These are phyloP conservation scores for Amanita rimosa DNA, from an alignment of 768 basidiomycete species.

Conservation along the genomic window DNA sequence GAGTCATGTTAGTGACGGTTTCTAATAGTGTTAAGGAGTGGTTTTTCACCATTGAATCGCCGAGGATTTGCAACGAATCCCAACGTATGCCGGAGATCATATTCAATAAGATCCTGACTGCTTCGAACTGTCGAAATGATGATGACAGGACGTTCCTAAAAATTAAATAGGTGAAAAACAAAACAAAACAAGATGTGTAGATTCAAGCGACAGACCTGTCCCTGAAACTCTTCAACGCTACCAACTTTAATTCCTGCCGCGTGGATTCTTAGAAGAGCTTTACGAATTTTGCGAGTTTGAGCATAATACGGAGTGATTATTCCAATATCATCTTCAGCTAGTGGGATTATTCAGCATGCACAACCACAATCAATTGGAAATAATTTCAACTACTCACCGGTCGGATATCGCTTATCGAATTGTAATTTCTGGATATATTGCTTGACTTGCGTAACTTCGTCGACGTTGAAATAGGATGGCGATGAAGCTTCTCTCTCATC, in stretches of 20 bases:
- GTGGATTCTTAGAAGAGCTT: slow-evolving; percentile 11
- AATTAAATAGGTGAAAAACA: too few relatives aligned
- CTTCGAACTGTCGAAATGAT: slow-evolving; percentile 51
- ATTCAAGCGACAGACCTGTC: slow-evolving; percentile 20
- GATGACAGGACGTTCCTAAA: slow-evolving; percentile 43
- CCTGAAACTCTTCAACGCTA: slow-evolving; percentile 60
- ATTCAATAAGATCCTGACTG: slow-evolving; percentile 34
- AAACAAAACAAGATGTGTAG: too few relatives aligned
- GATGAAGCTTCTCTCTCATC: slow-evolving; percentile 56
- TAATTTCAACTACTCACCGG: slow-evolving; percentile 25
- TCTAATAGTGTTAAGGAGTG: not conserved
- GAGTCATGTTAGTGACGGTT: not conserved
- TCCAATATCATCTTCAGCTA: slow-evolving; percentile 38
- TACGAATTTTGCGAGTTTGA: slow-evolving; percentile 42
- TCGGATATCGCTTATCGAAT: slow-evolving; percentile 22
- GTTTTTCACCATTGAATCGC: slow-evolving; percentile 40
- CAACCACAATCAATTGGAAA: not conserved
- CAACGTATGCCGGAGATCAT: slow-evolving; percentile 41
- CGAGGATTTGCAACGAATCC: slow-evolving; percentile 47
- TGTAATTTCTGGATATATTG: slow-evolving; percentile 30
- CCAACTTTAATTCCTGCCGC: slow-evolving; percentile 41
- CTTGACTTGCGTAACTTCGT: slow-evolving; percentile 44
- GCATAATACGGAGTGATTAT: slow-evolving; percentile 60
- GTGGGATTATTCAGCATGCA: not conserved
- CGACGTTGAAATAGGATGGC: slow-evolving; percentile 62